Percentiles rank a stretch among this genome's conserved stretches.
These are phyloP conservation scores for Blastocystis sp. DNA, from an alignment of 352 stramenopile species.

Conservation along the genomic window DNA sequence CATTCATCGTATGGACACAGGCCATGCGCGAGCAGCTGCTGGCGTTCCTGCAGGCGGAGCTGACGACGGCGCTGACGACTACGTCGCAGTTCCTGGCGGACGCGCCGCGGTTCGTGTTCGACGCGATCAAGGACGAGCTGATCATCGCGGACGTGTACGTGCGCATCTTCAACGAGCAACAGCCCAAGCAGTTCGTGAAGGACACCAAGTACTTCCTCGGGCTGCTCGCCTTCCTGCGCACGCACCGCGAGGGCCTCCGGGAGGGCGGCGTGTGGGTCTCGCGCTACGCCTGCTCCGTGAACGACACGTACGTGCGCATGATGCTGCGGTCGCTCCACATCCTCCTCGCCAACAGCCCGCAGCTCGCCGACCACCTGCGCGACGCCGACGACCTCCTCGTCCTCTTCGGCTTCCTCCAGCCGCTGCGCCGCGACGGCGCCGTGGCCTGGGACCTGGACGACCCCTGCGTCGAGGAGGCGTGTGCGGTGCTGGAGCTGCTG, in stretches of 20 bases:
- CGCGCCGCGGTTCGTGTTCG: conserved; percentile 20
- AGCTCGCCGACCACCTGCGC: not conserved
- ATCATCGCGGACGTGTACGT: conserved; percentile 54
- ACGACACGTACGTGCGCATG: conserved; percentile 20
- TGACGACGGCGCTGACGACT: not conserved
- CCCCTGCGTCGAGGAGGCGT: not conserved
- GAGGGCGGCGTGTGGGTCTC: conserved; percentile 1
- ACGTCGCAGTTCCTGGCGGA: not conserved
- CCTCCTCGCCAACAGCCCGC: not conserved
- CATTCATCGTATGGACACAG: conserved; percentile 51
- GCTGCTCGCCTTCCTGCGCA: not conserved
- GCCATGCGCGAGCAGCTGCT: conserved; percentile 38
- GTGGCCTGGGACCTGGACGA: not conserved
- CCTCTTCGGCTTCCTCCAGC: conserved; percentile 32
- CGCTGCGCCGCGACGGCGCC: not conserved
- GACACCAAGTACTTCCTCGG: conserved; percentile 42
- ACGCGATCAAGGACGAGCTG: conserved; percentile 51
- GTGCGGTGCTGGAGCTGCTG: conserved; percentile 14
- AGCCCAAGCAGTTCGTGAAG: conserved; percentile 58
- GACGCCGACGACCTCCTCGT: conserved; percentile 26
- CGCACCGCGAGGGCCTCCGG: not conserved
- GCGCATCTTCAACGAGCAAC: conserved; percentile 31
- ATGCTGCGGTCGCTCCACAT: conserved; percentile 41
- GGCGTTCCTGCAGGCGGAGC: not conserved
- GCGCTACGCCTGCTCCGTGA: not conserved